These are phyloP conservation scores for Lippia alba DNA, from an alignment of 305 asterid genomes.

Conservation along the genomic window DNA sequence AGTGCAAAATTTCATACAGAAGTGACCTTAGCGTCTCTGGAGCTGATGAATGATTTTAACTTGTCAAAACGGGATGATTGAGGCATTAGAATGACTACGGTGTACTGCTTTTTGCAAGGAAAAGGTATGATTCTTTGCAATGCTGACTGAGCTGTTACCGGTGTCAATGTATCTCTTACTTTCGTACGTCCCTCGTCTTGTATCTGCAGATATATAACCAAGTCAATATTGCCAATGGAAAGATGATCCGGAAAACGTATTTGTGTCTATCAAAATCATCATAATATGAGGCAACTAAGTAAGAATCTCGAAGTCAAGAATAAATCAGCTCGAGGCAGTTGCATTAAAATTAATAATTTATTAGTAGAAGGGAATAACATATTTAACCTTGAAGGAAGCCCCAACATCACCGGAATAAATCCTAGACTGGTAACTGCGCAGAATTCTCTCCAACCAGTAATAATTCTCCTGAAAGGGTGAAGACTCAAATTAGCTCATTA, in stretches of 20 bases:
- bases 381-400: slow-evolving; percentile 69
- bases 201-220: slow-evolving; percentile 53
- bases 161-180: slow-evolving; percentile 71
- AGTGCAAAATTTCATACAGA: neutral
- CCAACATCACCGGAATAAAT: slow-evolving; percentile 84
- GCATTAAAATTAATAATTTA: slow-evolving; percentile 17
- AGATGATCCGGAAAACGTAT: neutral
- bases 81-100: slow-evolving; percentile 93
- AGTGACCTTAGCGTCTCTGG: slow-evolving; percentile 77
- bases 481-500: slow-evolving; percentile 34
- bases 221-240: slow-evolving; percentile 21
- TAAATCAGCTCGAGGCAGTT: slow-evolving; percentile 24
- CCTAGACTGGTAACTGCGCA: slow-evolving; percentile 93
- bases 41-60: slow-evolving; percentile 58
- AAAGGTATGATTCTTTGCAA: slow-evolving; percentile 76
- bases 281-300: slow-evolving; percentile 1
- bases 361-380: slow-evolving; percentile 25
- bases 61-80: slow-evolving; percentile 65
- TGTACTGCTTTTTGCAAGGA: slow-evolving; percentile 90
- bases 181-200: slow-evolving; percentile 75
- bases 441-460: slow-evolving; percentile 85
- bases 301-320: slow-evolving; percentile 1
- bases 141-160: slow-evolving; percentile 75
- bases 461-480: slow-evolving; percentile 71
- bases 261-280: neutral